These are phyloP conservation scores for thale cress (Arabidopsis thaliana) DNA, from an alignment of 345 rosid species.

Conservation along the genomic window TAIR10.1 NC_003071.7:11929501-11930000, in stretches of 20 bases:
- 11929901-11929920: not conserved
- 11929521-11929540: not conserved
- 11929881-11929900: not conserved
- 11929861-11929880: not conserved
- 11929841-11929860: not conserved
- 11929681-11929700: conserved; percentile 7
- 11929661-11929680: not conserved
- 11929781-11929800: not conserved
- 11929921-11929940: not conserved
- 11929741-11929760: not conserved
- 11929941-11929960: not conserved
- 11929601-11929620: conserved; percentile 27
- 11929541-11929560: not conserved
- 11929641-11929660: not conserved
- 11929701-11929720: not conserved
- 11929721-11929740: not conserved
- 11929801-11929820: not conserved
- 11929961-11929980: not conserved
- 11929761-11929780: conserved; percentile 8
- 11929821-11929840: not conserved
- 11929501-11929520: not conserved
- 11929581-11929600: not conserved
- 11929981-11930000: not conserved
- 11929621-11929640: not conserved
- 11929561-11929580: not conserved